A percentile compares a stretch with the other conserved stretches of the same genome.
Conservation (phyloP, 140 eudicot genomes). For the Bidens hawaiensis region DNA sequence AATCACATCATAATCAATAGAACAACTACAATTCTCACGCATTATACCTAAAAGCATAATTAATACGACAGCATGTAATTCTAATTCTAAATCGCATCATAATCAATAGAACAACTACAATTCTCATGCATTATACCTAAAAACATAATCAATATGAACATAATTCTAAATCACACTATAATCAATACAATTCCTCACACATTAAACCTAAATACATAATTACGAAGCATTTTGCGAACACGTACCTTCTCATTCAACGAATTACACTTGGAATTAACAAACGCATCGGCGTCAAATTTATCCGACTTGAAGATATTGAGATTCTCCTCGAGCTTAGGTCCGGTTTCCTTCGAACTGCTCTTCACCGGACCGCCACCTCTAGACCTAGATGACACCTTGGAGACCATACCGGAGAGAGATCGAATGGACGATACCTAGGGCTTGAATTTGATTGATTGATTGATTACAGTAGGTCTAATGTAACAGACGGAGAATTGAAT, state of each 20-base stretch:
- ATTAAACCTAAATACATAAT: neutral
- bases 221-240: neutral
- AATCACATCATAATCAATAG: too few species aligned
- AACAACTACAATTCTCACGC: neutral
- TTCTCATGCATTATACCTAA: too few species aligned
- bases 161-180: too few species aligned
- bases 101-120: neutral
- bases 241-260: constrained; percentile 86
- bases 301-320: constrained; percentile 84
- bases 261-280: constrained; percentile 83
- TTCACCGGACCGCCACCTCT: constrained; percentile 49
- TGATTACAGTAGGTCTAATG: too few species aligned
- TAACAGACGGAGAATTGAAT: neutral
- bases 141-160: neutral
- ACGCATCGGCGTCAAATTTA: constrained; percentile 77
- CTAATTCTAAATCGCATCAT: too few species aligned
- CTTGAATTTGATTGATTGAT: too few species aligned
- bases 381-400: constrained; percentile 59
- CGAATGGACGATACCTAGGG: constrained; percentile 28
- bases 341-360: constrained; percentile 44
- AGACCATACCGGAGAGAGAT: constrained; percentile 47
- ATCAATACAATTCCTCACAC: too few species aligned
- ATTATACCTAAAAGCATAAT: neutral
- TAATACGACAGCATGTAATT: neutral
- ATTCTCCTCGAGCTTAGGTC: constrained; percentile 78